These are phyloP conservation scores for Aspergillus sp. DNA, from an alignment of 2,329 filamentous ascomycete genomes.

Conservation along the genomic window DNA sequence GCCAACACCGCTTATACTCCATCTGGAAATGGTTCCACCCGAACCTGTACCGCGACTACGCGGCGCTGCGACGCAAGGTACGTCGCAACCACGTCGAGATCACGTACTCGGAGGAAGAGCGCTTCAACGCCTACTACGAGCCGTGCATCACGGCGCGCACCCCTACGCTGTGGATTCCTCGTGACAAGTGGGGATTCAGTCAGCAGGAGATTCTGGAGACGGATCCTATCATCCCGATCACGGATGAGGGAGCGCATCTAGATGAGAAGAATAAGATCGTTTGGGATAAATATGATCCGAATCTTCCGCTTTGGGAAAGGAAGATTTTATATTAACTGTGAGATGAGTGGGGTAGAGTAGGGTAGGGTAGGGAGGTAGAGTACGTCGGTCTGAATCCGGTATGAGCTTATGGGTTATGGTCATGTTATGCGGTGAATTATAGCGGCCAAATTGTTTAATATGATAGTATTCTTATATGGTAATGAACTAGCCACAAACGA, in stretches of 20 bases:
- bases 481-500: too few relatives aligned
- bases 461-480: too few relatives aligned
- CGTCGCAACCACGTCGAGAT: conserved; percentile 58
- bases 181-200: conserved; percentile 71
- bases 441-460: too few relatives aligned
- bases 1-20: conserved; percentile 15
- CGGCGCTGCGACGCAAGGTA: conserved; percentile 67
- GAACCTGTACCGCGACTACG: conserved; percentile 72
- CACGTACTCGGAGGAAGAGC: conserved; percentile 61
- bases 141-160: conserved; percentile 63
- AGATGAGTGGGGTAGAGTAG: too few relatives aligned
- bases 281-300: conserved; percentile 58
- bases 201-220: conserved; percentile 75
- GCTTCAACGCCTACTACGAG: conserved; percentile 69
- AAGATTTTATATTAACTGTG: conserved; percentile 49
- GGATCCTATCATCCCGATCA: conserved; percentile 69
- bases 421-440: neutral
- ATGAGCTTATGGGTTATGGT: neutral
- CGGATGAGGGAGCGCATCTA: conserved; percentile 70
- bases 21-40: conserved; percentile 60
- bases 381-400: neutral
- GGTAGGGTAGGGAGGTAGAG: too few relatives aligned
- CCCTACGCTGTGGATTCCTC: conserved; percentile 78
- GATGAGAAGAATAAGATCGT: conserved; percentile 67
- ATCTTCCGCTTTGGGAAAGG: conserved; percentile 57